Conservation (phyloP, 139 green algal species). For the Coelastrella sp. region DNA sequence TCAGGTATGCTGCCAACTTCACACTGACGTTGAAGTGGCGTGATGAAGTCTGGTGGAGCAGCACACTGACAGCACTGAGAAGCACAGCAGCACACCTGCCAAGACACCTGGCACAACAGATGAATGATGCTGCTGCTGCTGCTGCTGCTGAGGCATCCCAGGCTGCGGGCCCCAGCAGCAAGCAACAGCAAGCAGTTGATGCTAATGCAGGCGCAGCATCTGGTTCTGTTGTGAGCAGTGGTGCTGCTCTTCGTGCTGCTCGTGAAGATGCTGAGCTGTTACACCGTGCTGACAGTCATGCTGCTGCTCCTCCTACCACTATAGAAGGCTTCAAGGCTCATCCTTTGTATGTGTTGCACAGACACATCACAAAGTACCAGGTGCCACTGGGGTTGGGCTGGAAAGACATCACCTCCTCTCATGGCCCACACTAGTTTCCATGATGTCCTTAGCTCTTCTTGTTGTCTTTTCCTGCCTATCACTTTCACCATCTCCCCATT, state of each 20-base stretch:
- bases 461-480: too few relatives aligned
- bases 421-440: too few relatives aligned
- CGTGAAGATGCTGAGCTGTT: constrained; percentile 84
- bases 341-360: constrained; percentile 79
- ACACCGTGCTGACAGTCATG: constrained; percentile 43
- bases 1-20: constrained; percentile 67
- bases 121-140: constrained; percentile 19
- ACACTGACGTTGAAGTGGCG: constrained; percentile 57
- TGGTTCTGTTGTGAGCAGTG: background rate
- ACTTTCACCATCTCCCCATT: too few relatives aligned
- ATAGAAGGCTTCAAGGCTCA: constrained; percentile 86
- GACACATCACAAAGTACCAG: constrained; percentile 87
- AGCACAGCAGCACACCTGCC: constrained; percentile 22
- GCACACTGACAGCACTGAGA: constrained; percentile 21
- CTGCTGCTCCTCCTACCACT: constrained; percentile 69
- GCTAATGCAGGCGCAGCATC: background rate
- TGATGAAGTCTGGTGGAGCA: constrained; percentile 73
- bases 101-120: constrained; percentile 33
- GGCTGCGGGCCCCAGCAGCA: background rate
- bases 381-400: constrained; percentile 42
- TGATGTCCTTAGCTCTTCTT: too few relatives aligned
- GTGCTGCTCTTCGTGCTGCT: constrained; percentile 49
- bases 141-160: background rate
- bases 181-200: background rate
- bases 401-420: too few relatives aligned